Percentiles rank a stretch among this genome's conserved stretches.
phyloP scores from a whole-genome alignment of 768 basidiomycete species.

The Suillus subaureus region DNA sequence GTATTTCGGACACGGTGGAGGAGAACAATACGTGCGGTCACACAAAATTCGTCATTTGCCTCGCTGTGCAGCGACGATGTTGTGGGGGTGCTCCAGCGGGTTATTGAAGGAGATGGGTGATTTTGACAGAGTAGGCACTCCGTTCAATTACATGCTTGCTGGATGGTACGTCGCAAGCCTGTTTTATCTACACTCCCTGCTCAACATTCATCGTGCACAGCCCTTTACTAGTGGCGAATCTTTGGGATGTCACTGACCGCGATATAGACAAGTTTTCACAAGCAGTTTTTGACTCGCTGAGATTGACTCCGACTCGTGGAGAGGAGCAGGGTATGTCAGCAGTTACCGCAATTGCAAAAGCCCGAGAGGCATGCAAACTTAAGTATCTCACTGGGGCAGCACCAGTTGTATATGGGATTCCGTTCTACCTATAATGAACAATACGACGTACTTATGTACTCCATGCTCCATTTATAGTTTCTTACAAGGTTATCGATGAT shows the following conservation, averaged over 20 bases:
- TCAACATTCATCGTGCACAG: constrained; percentile 40
- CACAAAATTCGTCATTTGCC: constrained; percentile 81
- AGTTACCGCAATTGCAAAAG: constrained; percentile 76
- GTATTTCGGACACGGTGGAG: constrained; percentile 97
- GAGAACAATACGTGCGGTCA: constrained; percentile 90
- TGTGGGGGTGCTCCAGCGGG: constrained; percentile 99
- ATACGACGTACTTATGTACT: not conserved
- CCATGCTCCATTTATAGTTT: not conserved
- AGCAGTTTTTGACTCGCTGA: constrained; percentile 75
- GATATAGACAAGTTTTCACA: constrained; percentile 95
- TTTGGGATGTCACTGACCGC: constrained; percentile 98
- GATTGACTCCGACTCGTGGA: constrained; percentile 41
- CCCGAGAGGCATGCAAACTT: constrained; percentile 83
- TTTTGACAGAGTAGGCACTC: constrained; percentile 90
- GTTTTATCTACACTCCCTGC: not conserved
- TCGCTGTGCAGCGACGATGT: constrained; percentile 91
- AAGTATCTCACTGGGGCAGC: constrained; percentile 95
- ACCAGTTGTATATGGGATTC: constrained; percentile 93
- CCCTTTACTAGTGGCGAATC: constrained; percentile 89
- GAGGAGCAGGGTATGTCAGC: constrained; percentile 44
- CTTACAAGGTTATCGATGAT: not conserved
- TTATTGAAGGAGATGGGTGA: constrained; percentile 88
- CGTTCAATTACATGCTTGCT: constrained; percentile 94
- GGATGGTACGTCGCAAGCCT: constrained; percentile 72
- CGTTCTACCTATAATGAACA: constrained; percentile 68